Conservation (phyloP, 768 basidiomycete species). For the Atractiella rhizophila region DNA sequence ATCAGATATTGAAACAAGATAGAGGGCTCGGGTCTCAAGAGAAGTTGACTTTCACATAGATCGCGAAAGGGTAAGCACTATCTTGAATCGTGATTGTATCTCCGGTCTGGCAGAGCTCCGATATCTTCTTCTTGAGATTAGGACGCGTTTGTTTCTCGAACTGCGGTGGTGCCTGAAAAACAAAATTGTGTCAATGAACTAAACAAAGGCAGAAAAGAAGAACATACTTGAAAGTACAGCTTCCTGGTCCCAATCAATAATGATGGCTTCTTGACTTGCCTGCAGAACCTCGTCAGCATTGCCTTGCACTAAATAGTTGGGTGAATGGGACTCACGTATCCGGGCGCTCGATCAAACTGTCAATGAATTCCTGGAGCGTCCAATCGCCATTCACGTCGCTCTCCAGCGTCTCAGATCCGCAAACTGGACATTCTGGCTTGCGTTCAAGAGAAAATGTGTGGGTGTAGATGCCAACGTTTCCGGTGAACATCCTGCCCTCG, state of each 20-base stretch:
- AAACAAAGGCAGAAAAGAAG: too few species aligned
- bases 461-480: constrained; percentile 94
- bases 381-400: constrained; percentile 39
- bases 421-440: constrained; percentile 82
- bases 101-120: constrained; percentile 48
- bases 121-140: constrained; percentile 64
- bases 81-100: constrained; percentile 72
- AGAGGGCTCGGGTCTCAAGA: too few species aligned
- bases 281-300: constrained; percentile 19
- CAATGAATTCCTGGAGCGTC: constrained; percentile 68
- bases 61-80: constrained; percentile 59
- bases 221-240: constrained; percentile 80
- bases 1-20: too few species aligned
- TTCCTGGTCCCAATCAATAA: constrained; percentile 47
- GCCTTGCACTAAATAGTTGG: background rate
- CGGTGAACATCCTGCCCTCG: background rate
- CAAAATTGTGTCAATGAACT: too few species aligned
- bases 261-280: constrained; percentile 93
- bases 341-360: constrained; percentile 60
- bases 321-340: constrained; percentile 42
- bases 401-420: constrained; percentile 68
- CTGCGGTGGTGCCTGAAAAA: constrained; percentile 77
- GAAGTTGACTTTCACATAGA: constrained; percentile 26
- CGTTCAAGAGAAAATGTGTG: constrained; percentile 91
- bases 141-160: constrained; percentile 69